A percentile compares a stretch with the other conserved stretches of the same genome.
These are phyloP conservation scores for Brassica balearica DNA, from an alignment of 441 rosid genomes.

Conservation along the genomic window DNA sequence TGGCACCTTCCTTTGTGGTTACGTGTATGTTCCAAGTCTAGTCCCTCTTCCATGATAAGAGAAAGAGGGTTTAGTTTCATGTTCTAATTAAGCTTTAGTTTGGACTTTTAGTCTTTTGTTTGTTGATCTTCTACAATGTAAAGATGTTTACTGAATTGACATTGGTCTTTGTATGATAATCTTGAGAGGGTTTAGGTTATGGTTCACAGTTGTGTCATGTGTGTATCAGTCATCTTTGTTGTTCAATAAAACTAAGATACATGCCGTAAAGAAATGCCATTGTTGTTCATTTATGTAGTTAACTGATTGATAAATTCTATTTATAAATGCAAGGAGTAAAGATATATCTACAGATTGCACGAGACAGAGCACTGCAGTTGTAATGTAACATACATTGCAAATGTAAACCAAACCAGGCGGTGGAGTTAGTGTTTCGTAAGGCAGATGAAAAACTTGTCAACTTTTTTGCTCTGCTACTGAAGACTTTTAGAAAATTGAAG, in stretches of 20 bases:
- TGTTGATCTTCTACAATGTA: too few relatives aligned
- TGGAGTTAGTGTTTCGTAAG: neutral
- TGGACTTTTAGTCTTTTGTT: neutral
- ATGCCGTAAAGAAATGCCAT: too few relatives aligned
- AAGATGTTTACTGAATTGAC: too few relatives aligned
- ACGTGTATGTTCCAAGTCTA: too few relatives aligned
- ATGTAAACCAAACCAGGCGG: neutral
- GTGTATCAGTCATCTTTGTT: neutral
- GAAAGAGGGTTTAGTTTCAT: too few relatives aligned
- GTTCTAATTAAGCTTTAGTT: too few relatives aligned
- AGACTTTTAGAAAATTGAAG: neutral
- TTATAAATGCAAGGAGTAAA: neutral
- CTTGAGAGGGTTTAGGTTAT: too few relatives aligned
- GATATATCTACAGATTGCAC: slow-evolving; percentile 19
- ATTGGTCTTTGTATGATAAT: too few relatives aligned
- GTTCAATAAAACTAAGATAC: neutral
- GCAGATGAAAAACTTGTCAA: neutral
- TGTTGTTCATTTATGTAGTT: neutral
- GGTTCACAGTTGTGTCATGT: neutral
- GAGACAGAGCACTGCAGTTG: slow-evolving; percentile 25
- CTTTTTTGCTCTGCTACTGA: neutral
- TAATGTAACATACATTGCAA: too few relatives aligned
- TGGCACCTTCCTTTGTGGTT: too few relatives aligned
- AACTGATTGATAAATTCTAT: neutral
- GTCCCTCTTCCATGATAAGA: too few relatives aligned